Evolutionary conservation across 129 eudicot genomes (phyloP).

Genomic region (Arctium lappa): DNA sequence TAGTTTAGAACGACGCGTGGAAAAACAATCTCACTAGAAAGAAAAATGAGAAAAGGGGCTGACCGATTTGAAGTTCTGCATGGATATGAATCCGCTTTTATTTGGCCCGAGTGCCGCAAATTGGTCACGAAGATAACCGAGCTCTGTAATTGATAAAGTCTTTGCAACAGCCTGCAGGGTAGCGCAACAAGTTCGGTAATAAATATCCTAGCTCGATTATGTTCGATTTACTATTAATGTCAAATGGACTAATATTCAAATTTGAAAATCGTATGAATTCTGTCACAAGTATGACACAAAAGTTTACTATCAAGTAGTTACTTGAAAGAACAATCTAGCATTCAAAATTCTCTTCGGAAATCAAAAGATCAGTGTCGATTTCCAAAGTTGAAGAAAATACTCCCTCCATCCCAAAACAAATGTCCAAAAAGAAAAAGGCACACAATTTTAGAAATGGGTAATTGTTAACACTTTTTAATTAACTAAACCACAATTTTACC

Average conservation of each 20-base stretch:
- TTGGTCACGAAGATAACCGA: slow-evolving; percentile 86
- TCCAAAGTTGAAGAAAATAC: not conserved
- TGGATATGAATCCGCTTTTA: slow-evolving; percentile 74
- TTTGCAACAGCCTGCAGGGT: slow-evolving; percentile 87
- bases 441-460: not conserved
- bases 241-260: slow-evolving; percentile 6
- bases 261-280: not conserved
- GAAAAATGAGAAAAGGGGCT: not conserved
- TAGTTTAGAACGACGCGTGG: not conserved
- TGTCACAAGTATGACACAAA: not conserved
- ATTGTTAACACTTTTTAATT: not conserved
- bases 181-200: slow-evolving; percentile 13
- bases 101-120: slow-evolving; percentile 75
- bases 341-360: too few species aligned
- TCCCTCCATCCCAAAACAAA: not conserved
- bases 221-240: slow-evolving; percentile 1
- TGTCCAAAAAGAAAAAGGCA: not conserved
- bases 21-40: not conserved
- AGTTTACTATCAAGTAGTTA: not conserved
- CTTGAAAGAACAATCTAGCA: not conserved
- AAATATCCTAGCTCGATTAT: not conserved
- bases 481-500: not conserved
- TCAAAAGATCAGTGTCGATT: too few species aligned
- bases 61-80: slow-evolving; percentile 84
- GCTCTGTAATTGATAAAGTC: slow-evolving; percentile 77